Evolutionary conservation across 2,329 filamentous ascomycete genomes (phyloP), one percentile per base, ranked within the genome.

Genomic region (Hypoxylon sp.): DNA sequence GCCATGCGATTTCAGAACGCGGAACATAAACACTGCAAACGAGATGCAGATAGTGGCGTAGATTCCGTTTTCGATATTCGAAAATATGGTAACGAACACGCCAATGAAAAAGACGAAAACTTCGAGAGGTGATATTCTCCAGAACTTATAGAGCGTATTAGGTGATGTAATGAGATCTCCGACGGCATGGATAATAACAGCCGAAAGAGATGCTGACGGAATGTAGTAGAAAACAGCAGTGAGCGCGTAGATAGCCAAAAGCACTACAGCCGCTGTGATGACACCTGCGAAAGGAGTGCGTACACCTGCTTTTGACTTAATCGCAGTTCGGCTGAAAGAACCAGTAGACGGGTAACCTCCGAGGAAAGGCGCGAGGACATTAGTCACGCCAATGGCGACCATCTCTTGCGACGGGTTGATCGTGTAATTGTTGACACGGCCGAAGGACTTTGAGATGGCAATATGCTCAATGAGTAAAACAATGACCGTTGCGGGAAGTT

Each of bases 401-500:
- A 99, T 87, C 78, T 99, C 95, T 78, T 99, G 95, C 0, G 95
- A 97, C 0, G 96, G 94, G 72, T 97, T 90, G 76, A 99, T 97
- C 14, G 88, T 90, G 80, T 99, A 99, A 81, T 97, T 97, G 83
- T 97, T 98, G 73, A 97, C 88, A 63, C 95, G 88, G 8, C 96
- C 96, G 72, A 99, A 98, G 0, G 95, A 97, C 78, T 98, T 99
- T 16, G 94, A 93, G 68, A 98, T 97, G 50, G 95, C 94, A 73
- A 98, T 97, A 77, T 98, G 95, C 79, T 98, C 96, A 66, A 98
- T 96, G 34, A 98, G 85, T 61, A 98, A 85, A n/a, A 99, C 94
- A 70, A 98, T 97, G 55, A 97, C 90, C 0, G 91, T 90, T 6
- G 92, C 91, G 0, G 96, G 96, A 3, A 98, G 82, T 69, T 97